Base-by-base conservation (phyloP, 148 eudicot species). In the Fagopyrum esculentum region DNA sequence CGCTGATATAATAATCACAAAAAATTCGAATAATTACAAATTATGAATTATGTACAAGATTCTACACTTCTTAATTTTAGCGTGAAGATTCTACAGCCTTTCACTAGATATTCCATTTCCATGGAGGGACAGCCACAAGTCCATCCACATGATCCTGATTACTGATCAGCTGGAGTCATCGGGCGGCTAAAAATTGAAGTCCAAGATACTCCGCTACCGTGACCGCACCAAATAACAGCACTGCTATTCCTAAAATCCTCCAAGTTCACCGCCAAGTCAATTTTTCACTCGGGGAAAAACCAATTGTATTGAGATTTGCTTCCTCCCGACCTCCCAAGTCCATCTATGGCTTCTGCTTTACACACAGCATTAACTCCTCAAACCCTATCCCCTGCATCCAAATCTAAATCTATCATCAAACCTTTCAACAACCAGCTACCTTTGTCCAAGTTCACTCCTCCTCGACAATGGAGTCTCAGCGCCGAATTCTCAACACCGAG, bases 261-360 rank as follows among this genome's bases (percentile, higher is more conserved):
- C 71, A 5, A n/a, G 12, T 5, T 13, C 71, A 66, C 47, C 71
- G 13, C 46, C 71, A n/a, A 35, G 1, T 40, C 71, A 66, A 35
- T 66, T 40, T 13, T 66, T 5, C 48, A 73, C 59, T 79, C 43
- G 84, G 82, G 80, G 74, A 72, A 80, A 83, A 74, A 79, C 74
- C 73, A 76, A 72, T 70, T 71, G 66, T 77, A 60, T 70, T 60
- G 78, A 50, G 66, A n/a, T 47, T 74, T 19, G 50, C 15, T 4
- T 29, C 78, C 50, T 68, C 56, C 19, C 40, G 40, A 35, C 40
- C 40, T 35, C 40, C 54, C 73, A 5, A 77, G 61, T 64, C 48
- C 22, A 43, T 57, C 57, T 55, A 61, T 50, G 66, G 40, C 64
- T 50, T 69, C 74, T 44, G 11, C 49, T 46, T 45, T 69, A n/a